A percentile compares a stretch with the other conserved stretches of the same genome.
Conservation (phyloP, 1,284 basidiomycete genomes). For the Ceratobasidium papillatum region DNA sequence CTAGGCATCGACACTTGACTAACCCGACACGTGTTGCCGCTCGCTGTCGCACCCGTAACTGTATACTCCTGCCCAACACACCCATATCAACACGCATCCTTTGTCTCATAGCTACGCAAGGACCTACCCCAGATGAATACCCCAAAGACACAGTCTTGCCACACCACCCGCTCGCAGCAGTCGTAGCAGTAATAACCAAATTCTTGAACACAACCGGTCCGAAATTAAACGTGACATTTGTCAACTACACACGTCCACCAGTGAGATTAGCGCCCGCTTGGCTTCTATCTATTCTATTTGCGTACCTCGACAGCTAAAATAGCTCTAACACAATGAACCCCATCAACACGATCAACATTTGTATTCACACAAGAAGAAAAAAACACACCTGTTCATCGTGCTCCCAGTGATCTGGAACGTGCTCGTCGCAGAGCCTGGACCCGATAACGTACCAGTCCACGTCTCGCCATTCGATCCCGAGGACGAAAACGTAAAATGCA, state of each 20-base stretch:
- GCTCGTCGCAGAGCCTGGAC: constrained; percentile 48
- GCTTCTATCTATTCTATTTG: background rate
- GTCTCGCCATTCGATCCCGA: constrained; percentile 21
- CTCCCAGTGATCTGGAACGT: constrained; percentile 49
- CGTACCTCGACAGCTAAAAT: constrained; percentile 30
- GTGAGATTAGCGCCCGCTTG: background rate
- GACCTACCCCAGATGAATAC: constrained; percentile 18
- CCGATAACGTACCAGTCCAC: constrained; percentile 51
- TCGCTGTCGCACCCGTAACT: constrained; percentile 30
- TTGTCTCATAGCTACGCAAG: background rate
- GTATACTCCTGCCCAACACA: constrained; percentile 36
- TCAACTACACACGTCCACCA: background rate
- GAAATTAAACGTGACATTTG: constrained; percentile 37
- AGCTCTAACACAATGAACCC: background rate
- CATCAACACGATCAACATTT: background rate
- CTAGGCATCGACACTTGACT: constrained; percentile 35
- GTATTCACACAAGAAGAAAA: background rate
- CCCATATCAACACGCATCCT: background rate
- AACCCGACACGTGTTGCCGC: constrained; percentile 38
- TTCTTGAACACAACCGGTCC: constrained; percentile 31
- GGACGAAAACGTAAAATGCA: constrained; percentile 49
- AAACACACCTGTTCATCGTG: constrained; percentile 49
- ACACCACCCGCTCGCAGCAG: constrained; percentile 40
- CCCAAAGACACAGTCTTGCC: constrained; percentile 38
- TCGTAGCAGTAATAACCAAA: constrained; percentile 39